Conservation (phyloP, 352 stramenopile genomes). For the Aphanomyces invadans region DNA sequence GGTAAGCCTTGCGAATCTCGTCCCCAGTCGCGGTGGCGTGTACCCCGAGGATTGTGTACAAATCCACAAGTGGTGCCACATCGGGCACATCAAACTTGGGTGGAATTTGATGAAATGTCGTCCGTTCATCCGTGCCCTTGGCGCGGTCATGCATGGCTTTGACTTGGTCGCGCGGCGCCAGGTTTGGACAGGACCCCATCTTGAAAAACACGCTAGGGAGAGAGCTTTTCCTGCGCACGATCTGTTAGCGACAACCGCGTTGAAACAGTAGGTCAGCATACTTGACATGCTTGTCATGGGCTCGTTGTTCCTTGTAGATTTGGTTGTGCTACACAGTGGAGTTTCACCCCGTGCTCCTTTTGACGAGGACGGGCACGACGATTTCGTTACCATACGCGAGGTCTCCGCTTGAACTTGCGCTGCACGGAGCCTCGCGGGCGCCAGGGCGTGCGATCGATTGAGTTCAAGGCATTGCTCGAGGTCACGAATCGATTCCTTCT, state of each 20-base stretch:
- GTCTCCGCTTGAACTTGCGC: constrained; percentile 8
- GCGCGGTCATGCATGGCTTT: not conserved
- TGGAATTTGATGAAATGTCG: not conserved
- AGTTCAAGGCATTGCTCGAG: not conserved
- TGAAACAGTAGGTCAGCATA: too few species aligned
- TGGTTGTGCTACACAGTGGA: constrained; percentile 7
- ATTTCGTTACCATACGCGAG: not conserved
- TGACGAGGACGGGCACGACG: too few species aligned
- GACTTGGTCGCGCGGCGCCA: constrained; percentile 12
- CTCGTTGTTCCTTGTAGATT: constrained; percentile 20
- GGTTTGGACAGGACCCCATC: not conserved
- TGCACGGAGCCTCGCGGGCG: not conserved
- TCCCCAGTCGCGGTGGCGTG: not conserved
- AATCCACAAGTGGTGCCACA: constrained; percentile 2
- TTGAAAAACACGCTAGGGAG: constrained; percentile 1
- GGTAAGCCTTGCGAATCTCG: constrained; percentile 4
- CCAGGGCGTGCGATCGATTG: not conserved
- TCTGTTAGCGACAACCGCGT: too few species aligned
- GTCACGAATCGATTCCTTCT: constrained; percentile 8
- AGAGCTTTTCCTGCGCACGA: constrained; percentile 11
- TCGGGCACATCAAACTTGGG: not conserved
- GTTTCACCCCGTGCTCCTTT: too few species aligned
- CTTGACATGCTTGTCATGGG: constrained; percentile 4
- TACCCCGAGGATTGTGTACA: constrained; percentile 13
- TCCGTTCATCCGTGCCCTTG: not conserved